A percentile compares a stretch with the other conserved stretches of the same genome.
phyloP scores from a whole-genome alignment of 116 monocot species.

The Zostera marina region DNA sequence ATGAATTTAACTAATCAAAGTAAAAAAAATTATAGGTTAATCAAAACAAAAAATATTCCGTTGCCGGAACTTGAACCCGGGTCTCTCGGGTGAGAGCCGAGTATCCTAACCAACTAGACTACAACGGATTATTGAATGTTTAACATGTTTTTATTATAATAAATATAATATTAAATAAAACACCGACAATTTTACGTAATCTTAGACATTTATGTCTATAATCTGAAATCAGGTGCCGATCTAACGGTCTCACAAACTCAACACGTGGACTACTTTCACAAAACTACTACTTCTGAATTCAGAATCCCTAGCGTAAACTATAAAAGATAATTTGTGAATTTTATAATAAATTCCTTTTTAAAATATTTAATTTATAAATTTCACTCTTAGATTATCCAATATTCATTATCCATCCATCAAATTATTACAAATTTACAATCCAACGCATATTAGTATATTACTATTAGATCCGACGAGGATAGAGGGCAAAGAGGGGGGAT shows the following conservation, averaged over 20 bases:
- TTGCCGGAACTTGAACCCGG: conserved; percentile 86
- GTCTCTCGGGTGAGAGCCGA: conserved; percentile 99
- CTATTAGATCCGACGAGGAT: no score
- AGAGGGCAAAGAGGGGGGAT: no score
- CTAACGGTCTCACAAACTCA: not conserved
- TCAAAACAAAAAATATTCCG: conserved; percentile 7
- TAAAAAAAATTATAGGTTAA: no score
- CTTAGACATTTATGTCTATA: not conserved
- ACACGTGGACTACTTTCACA: not conserved
- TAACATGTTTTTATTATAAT: not conserved
- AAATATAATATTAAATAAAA: no score
- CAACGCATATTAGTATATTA: no score
- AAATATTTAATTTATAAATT: no score
- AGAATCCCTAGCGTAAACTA: not conserved
- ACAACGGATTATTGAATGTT: conserved; percentile 76
- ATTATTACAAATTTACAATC: no score
- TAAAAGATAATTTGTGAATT: no score
- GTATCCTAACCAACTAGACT: conserved; percentile 99
- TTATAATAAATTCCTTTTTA: no score
- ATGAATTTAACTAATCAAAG: no score
- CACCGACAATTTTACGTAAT: not conserved
- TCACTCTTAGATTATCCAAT: no score
- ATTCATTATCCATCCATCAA: no score
- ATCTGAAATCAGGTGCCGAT: not conserved
- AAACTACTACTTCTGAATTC: not conserved